phyloP scores from a whole-genome alignment of 768 basidiomycete genomes.

The Pluteus cervinus region DNA sequence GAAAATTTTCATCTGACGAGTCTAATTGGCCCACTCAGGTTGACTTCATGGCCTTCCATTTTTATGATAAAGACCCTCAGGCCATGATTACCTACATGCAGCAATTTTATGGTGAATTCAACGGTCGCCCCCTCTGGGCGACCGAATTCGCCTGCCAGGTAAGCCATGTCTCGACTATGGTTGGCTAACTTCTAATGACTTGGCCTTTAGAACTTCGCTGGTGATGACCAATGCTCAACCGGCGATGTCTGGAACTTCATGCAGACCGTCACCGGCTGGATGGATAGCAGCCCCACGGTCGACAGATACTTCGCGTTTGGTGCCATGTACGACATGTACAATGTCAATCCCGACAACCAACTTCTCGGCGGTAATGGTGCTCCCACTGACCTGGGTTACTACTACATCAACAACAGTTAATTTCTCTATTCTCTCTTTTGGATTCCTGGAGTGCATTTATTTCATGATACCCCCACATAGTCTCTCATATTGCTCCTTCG shows the following conservation, averaged over 20 bases:
- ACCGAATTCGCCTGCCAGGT: conserved; percentile 74
- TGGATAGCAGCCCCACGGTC: conserved; percentile 39
- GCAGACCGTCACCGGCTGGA: conserved; percentile 31
- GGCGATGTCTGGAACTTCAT: conserved; percentile 46
- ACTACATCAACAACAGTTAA: conserved; percentile 50
- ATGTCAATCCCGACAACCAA: conserved; percentile 49
- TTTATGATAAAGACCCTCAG: conserved; percentile 48
- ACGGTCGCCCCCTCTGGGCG: conserved; percentile 43
- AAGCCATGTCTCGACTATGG: not conserved
- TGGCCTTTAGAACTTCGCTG: conserved; percentile 48
- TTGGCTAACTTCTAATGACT: not conserved
- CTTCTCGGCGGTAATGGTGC: conserved; percentile 39
- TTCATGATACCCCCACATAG: too few species aligned
- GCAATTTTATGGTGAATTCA: conserved; percentile 38
- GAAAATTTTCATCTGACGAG: not conserved
- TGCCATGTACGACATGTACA: conserved; percentile 46
- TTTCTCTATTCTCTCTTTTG: too few species aligned
- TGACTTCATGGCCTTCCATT: conserved; percentile 57
- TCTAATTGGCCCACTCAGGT: conserved; percentile 30
- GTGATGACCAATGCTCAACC: conserved; percentile 32
- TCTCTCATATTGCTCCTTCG: too few species aligned
- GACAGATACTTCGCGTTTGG: conserved; percentile 53
- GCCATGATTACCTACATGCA: conserved; percentile 49
- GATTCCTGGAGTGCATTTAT: too few species aligned
- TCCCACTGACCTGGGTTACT: conserved; percentile 47